Evolutionary conservation across 805 yeast species (phyloP).

Genomic region (Myxozyma neglecta): DNA sequence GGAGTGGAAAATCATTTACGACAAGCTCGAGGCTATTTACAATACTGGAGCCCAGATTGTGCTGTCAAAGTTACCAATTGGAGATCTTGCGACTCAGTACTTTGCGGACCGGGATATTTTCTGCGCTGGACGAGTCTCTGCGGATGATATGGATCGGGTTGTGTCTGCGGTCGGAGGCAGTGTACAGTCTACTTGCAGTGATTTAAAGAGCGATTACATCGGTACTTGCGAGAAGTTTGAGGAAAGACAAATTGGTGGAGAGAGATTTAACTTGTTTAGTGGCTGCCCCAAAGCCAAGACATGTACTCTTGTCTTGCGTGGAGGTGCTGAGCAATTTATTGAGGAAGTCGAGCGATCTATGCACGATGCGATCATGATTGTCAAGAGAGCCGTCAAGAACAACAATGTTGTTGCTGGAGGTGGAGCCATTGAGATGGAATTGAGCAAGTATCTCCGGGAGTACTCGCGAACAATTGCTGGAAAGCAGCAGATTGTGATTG

Average conservation of each 20-base stretch:
- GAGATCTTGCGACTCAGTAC: constrained; percentile 97
- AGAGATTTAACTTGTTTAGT: constrained; percentile 86
- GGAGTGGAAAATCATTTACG: constrained; percentile 93
- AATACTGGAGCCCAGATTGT: constrained; percentile 89
- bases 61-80: constrained; percentile 91
- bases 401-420: constrained; percentile 95
- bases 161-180: constrained; percentile 92
- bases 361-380: constrained; percentile 98
- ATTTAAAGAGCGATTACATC: constrained; percentile 65
- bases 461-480: constrained; percentile 87
- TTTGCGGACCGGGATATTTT: constrained; percentile 95
- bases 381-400: constrained; percentile 87
- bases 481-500: constrained; percentile 88
- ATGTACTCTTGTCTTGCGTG: constrained; percentile 88
- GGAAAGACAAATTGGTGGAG: constrained; percentile 94
- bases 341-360: constrained; percentile 97
- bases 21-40: constrained; percentile 79
- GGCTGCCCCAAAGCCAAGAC: constrained; percentile 93
- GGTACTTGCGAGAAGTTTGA: constrained; percentile 86
- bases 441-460: constrained; percentile 84
- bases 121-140: constrained; percentile 93
- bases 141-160: constrained; percentile 90
- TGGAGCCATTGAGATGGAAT: constrained; percentile 98
- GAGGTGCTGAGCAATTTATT: constrained; percentile 97
- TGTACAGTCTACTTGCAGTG: constrained; percentile 66